Conservation (phyloP, 768 basidiomycete species). For the Podaxis sp. region DNA sequence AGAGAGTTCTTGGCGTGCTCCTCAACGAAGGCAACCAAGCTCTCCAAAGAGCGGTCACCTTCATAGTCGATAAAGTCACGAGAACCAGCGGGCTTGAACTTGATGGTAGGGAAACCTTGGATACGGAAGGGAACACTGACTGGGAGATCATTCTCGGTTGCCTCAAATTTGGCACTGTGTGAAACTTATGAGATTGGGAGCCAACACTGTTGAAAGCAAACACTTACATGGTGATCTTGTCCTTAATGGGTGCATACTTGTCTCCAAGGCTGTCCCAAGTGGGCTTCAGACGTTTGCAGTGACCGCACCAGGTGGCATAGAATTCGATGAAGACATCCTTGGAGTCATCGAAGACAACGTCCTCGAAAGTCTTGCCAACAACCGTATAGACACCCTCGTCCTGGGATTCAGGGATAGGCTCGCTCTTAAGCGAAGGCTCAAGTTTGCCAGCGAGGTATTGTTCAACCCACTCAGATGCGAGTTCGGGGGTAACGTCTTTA, state of each 20-base stretch:
- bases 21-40: conserved; percentile 78
- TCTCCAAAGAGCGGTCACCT: conserved; percentile 88
- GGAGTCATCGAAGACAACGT: conserved; percentile 76
- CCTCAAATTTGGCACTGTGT: conserved; percentile 89
- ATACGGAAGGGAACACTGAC: conserved; percentile 84
- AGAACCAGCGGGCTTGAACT: conserved; percentile 91
- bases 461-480: conserved; percentile 54
- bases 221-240: conserved; percentile 72
- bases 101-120: conserved; percentile 89
- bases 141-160: conserved; percentile 94
- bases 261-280: conserved; percentile 90
- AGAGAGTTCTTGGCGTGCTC: conserved; percentile 75
- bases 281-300: conserved; percentile 96
- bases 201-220: background rate
- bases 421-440: conserved; percentile 82
- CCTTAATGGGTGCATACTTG: conserved; percentile 71
- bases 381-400: conserved; percentile 78
- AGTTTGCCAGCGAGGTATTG: conserved; percentile 71
- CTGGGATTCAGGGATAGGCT: conserved; percentile 80
- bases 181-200: conserved; percentile 13
- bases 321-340: conserved; percentile 98
- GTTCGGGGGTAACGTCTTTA: conserved; percentile 53
- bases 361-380: conserved; percentile 87
- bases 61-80: conserved; percentile 89
- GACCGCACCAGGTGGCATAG: conserved; percentile 95